Evolutionary conservation across 2,329 filamentous ascomycete genomes (phyloP).

Genomic region (Nannizzia gypsea): DNA sequence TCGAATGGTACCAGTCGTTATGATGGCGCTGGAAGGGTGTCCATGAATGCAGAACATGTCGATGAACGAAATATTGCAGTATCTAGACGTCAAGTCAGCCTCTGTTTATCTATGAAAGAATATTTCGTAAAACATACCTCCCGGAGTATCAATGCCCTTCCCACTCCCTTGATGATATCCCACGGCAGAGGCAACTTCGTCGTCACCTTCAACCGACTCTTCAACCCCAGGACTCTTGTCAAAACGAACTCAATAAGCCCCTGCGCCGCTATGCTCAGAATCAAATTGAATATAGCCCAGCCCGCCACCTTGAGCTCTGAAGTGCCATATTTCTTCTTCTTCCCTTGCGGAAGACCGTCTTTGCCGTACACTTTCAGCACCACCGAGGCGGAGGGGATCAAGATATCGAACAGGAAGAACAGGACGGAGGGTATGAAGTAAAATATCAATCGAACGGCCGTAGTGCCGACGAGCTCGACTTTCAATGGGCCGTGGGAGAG

Average conservation of each 20-base stretch:
- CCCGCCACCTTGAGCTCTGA: constrained; percentile 40
- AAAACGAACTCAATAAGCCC: constrained; percentile 43
- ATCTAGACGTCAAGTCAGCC: constrained; percentile 29
- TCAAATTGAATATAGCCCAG: constrained; percentile 46
- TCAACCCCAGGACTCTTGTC: constrained; percentile 41
- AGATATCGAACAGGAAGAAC: constrained; percentile 61
- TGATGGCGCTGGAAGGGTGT: constrained; percentile 44
- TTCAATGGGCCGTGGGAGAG: constrained; percentile 62
- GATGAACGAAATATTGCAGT: constrained; percentile 63
- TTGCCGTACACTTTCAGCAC: constrained; percentile 57
- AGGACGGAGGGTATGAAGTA: constrained; percentile 61
- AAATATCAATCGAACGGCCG: constrained; percentile 55
- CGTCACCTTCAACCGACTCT: constrained; percentile 47
- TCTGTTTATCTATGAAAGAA: background rate
- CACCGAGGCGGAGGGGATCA: constrained; percentile 56
- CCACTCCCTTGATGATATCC: constrained; percentile 45
- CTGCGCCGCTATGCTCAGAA: constrained; percentile 44
- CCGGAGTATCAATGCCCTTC: constrained; percentile 43
- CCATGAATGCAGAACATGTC: constrained; percentile 55
- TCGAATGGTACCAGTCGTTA: constrained; percentile 44
- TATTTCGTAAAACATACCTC: constrained; percentile 36
- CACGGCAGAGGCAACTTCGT: constrained; percentile 52
- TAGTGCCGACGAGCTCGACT: constrained; percentile 61
- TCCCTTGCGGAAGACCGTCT: constrained; percentile 36
- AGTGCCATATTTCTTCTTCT: constrained; percentile 29